Evolutionary conservation across 2,329 filamentous ascomycete species (phyloP).

Genomic region (Amphichorda felina): DNA sequence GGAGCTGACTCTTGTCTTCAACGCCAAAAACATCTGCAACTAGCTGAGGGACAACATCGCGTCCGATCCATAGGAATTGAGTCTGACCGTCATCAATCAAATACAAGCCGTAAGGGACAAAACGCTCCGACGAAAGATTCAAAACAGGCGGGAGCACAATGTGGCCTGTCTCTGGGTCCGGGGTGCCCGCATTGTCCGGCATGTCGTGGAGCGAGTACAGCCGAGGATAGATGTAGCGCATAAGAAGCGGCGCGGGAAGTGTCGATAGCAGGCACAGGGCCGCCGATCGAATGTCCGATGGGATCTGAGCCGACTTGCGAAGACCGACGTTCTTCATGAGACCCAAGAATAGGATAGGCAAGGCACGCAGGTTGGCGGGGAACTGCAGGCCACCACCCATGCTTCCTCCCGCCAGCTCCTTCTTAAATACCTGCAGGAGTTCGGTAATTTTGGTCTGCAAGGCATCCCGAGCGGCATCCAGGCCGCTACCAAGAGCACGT

Average conservation of each 20-base stretch:
- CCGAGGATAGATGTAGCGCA: constrained; percentile 83
- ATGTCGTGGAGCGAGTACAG: constrained; percentile 90
- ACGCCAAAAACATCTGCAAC: constrained; percentile 84
- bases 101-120: constrained; percentile 86
- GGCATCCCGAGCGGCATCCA: constrained; percentile 84
- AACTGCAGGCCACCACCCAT: constrained; percentile 93
- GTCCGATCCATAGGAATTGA: constrained; percentile 93
- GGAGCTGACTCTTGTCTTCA: constrained; percentile 69
- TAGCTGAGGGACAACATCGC: constrained; percentile 83
- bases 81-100: constrained; percentile 95
- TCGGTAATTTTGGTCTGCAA: constrained; percentile 87
- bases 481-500: constrained; percentile 68
- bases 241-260: constrained; percentile 75
- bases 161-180: constrained; percentile 75
- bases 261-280: constrained; percentile 92
- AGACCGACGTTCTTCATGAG: constrained; percentile 94
- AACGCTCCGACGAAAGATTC: constrained; percentile 79
- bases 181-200: constrained; percentile 83
- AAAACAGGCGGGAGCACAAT: constrained; percentile 75
- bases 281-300: constrained; percentile 84
- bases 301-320: constrained; percentile 85
- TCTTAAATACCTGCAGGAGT: constrained; percentile 88
- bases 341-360: constrained; percentile 85
- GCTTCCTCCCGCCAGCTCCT: constrained; percentile 90
- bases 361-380: constrained; percentile 77